Evolutionary conservation across 306 rosid genomes (phyloP).

Genomic region (Alnus glutinosa): DNA sequence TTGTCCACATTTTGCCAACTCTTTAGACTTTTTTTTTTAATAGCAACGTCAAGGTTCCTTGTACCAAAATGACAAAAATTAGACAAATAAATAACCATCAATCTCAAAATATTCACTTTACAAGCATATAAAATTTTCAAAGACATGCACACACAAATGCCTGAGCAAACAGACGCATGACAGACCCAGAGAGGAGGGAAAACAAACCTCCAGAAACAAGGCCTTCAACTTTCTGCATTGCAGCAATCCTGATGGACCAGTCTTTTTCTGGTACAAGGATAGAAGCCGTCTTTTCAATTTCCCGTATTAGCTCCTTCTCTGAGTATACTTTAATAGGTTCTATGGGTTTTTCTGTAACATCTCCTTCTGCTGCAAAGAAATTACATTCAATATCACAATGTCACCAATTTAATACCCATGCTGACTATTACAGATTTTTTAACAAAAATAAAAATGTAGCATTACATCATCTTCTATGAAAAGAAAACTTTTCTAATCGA

Average conservation of each 20-base stretch:
- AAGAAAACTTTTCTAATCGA: too few relatives aligned
- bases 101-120: not conserved
- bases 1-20: not conserved
- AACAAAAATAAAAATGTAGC: too few relatives aligned
- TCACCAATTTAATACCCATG: not conserved
- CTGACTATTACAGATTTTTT: too few relatives aligned
- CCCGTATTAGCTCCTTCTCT: constrained; percentile 91
- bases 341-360: constrained; percentile 55
- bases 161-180: constrained; percentile 12
- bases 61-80: not conserved
- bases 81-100: not conserved
- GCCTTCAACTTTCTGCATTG: constrained; percentile 93
- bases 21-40: not conserved
- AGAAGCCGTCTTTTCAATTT: constrained; percentile 84
- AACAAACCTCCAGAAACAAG: constrained; percentile 92
- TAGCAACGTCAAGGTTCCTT: not conserved
- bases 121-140: not conserved
- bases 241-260: constrained; percentile 93
- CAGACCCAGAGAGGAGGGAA: constrained; percentile 10
- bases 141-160: not conserved
- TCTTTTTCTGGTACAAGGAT: constrained; percentile 98
- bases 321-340: constrained; percentile 91
- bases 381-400: constrained; percentile 22
- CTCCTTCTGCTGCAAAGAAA: constrained; percentile 68
- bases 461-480: too few relatives aligned